Base-by-base conservation (phyloP, 2,329 filamentous ascomycete genomes). In the Chaetomium strumarium region DNA sequence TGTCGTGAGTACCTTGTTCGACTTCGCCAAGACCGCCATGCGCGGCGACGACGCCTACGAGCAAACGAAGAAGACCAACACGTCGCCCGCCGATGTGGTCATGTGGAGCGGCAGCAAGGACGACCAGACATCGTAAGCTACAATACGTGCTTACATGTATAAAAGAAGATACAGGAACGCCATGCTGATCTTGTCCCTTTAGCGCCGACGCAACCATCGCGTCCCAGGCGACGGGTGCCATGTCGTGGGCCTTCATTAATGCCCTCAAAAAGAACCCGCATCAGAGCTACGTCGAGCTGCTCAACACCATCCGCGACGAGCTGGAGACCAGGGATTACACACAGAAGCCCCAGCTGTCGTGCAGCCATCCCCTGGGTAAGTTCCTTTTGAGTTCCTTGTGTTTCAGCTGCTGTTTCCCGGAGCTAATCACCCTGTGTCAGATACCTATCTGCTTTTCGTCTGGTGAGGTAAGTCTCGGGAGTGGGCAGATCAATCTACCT, bases 81-180 rank as follows among this genome's bases (percentile, higher is more conserved):
- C 93, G 14, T 93, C 87, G 50, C 86, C 91, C 1, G 93, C 93
- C 38, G 93, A 99, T 70, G 93, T 99, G 31, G 83, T 99, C 67
- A 95, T 96, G 88, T 96, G 91, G 87, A 95, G 89, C 56, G 93
- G 93, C 52, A 95, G 89, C 74, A 96, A 96, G 72, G 93, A 99
- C 67, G 83, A 85, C 56, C 93, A 97, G 72, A 99, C 93, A 61
- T 91, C 87, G 85, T 85, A 72, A 69, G 80, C n/a, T n/a, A n/a
- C n/a, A n/a, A n/a, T n/a, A n/a, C n/a, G n/a, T n/a, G n/a, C n/a
- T n/a, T n/a, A n/a, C n/a, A n/a, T n/a, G n/a, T n/a, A n/a, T n/a
- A n/a, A n/a, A n/a, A n/a, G n/a, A n/a, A n/a, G n/a, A n/a, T n/a
- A n/a, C n/a, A n/a, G n/a, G n/a, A n/a, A n/a, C n/a, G n/a, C n/a